Conservation (phyloP, 2,329 filamentous ascomycete species). For the Paramyrothecium roridum region DNA sequence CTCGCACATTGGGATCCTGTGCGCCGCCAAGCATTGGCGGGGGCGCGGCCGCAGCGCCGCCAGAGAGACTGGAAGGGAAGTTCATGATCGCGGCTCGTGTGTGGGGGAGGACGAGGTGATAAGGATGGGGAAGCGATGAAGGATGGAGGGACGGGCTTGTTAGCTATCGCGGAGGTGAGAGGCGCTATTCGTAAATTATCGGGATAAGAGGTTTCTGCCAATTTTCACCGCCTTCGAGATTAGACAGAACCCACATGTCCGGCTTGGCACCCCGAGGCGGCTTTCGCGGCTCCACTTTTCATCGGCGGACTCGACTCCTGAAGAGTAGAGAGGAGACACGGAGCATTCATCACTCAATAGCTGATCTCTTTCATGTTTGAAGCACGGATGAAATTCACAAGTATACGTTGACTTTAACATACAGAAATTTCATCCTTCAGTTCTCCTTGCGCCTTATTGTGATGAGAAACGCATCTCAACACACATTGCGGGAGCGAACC, state of each 20-base stretch:
- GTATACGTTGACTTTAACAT: too few species aligned
- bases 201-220: background rate
- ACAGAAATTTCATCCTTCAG: too few species aligned
- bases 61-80: background rate
- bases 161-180: background rate
- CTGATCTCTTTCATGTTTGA: too few species aligned
- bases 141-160: background rate
- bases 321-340: too few species aligned
- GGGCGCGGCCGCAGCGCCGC: background rate
- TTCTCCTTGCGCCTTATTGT: too few species aligned
- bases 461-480: too few species aligned
- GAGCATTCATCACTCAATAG: too few species aligned
- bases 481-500: too few species aligned
- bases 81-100: background rate
- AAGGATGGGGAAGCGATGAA: background rate
- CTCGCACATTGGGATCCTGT: background rate
- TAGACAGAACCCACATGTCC: background rate
- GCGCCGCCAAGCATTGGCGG: background rate
- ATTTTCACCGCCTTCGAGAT: background rate
- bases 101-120: background rate
- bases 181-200: background rate
- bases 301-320: too few species aligned
- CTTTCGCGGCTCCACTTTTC: too few species aligned
- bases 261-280: background rate
- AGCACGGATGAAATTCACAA: too few species aligned